These are phyloP conservation scores for Ulota crispa DNA, from an alignment of 225 moss, liverwort and hornwort species.

Conservation along the genomic window DNA sequence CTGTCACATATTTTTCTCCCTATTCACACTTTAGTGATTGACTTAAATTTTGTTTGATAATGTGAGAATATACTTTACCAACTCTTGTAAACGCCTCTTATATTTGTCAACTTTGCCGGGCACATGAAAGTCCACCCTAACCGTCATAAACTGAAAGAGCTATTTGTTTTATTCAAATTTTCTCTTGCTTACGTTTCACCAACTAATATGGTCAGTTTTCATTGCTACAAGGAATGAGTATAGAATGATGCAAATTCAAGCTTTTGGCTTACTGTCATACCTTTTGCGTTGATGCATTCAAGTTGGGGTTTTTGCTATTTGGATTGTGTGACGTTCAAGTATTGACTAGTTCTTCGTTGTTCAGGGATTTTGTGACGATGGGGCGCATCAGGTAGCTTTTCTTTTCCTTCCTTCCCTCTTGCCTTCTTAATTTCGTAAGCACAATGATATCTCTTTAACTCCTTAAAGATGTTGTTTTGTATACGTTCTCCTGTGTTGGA, in stretches of 20 bases:
- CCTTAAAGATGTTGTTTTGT: no score
- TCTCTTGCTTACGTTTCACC: background rate
- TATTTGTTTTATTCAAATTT: no score
- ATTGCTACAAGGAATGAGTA: background rate
- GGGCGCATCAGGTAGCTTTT: slow-evolving; percentile 37
- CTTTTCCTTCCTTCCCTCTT: background rate
- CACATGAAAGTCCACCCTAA: no score
- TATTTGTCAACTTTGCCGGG: no score
- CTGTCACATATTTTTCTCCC: no score
- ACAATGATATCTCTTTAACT: background rate
- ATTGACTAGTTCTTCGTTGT: background rate
- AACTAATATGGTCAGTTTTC: background rate
- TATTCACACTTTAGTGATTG: no score
- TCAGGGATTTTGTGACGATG: slow-evolving; percentile 57
- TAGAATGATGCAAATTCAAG: background rate
- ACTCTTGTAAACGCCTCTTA: no score
- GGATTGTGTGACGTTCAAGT: background rate
- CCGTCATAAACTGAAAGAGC: no score
- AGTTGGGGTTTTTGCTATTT: background rate
- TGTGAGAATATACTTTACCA: no score
- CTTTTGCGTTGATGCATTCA: background rate
- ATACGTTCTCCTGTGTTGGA: no score
- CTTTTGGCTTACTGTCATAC: background rate
- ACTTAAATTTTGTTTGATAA: no score
- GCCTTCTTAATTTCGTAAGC: background rate